These are phyloP conservation scores for Mollisiaceae sp. DNA, from an alignment of 2,329 filamentous ascomycete genomes.

Conservation along the genomic window DNA sequence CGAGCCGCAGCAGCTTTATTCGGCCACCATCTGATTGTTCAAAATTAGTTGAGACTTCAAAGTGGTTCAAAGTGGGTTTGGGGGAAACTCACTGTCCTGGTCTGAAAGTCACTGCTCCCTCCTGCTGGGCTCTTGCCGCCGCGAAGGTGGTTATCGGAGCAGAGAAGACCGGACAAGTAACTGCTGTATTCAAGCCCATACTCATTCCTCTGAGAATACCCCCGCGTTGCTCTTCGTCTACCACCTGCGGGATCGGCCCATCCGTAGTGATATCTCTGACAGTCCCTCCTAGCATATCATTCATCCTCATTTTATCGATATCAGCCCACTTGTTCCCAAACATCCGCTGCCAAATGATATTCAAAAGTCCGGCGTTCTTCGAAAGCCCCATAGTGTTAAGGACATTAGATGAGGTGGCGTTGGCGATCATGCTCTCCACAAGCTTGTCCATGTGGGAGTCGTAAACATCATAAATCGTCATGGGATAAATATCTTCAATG, in stretches of 20 bases:
- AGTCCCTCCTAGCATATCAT: background rate
- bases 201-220: background rate
- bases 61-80: background rate
- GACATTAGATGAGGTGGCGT: background rate
- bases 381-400: background rate
- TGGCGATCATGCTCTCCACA: background rate
- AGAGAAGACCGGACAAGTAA: background rate
- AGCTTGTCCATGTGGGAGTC: slow-evolving; percentile 5
- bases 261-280: background rate
- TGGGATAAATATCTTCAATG: background rate
- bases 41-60: background rate
- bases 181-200: background rate
- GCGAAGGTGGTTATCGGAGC: background rate
- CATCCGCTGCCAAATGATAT: background rate
- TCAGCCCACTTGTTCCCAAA: background rate
- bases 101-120: background rate
- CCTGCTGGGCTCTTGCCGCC: background rate
- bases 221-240: background rate
- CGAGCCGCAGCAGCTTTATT: slow-evolving; percentile 59
- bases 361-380: background rate
- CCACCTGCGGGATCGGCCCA: background rate
- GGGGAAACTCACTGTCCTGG: background rate
- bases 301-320: background rate
- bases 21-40: slow-evolving; percentile 4
- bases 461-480: background rate